A percentile compares a stretch with the other conserved stretches of the same genome.
These are phyloP conservation scores for Amphicarpaea edgeworthii DNA, from an alignment of 306 rosid species.

Conservation along the genomic window DNA sequence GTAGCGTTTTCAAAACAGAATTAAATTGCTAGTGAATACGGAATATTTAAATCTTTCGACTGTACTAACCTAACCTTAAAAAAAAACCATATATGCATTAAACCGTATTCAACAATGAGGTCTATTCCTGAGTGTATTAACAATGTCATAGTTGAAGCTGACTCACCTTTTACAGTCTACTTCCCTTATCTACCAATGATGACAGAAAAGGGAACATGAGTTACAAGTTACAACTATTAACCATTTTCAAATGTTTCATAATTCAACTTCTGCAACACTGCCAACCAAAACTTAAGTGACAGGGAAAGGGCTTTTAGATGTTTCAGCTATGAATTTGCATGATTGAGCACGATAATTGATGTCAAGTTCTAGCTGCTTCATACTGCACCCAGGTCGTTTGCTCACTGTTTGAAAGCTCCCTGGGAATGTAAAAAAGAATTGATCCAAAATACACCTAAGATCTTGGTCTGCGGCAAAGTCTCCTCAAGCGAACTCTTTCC, in stretches of 20 bases:
- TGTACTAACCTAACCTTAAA: not conserved
- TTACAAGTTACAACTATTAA: conserved; percentile 3
- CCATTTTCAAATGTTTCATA: not conserved
- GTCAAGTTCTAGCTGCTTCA: not conserved
- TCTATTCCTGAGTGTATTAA: too few species aligned
- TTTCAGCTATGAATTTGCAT: conserved; percentile 13
- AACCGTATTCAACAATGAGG: not conserved
- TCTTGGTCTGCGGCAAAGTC: conserved; percentile 75
- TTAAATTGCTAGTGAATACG: not conserved
- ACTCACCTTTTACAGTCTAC: not conserved
- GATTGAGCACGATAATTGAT: not conserved
- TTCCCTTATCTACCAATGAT: not conserved
- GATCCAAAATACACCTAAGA: conserved; percentile 32
- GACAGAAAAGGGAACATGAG: not conserved
- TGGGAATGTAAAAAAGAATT: conserved; percentile 16
- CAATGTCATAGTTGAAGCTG: not conserved
- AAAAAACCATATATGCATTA: too few species aligned
- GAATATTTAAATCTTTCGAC: not conserved
- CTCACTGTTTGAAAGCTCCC: conserved; percentile 8
- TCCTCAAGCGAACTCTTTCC: conserved; percentile 88
- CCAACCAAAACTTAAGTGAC: not conserved
- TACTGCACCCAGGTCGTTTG: not conserved
- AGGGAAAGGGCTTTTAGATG: not conserved
- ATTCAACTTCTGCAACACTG: conserved; percentile 13
- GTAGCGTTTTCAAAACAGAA: not conserved